phyloP scores from a whole-genome alignment of 2,329 filamentous ascomycete genomes.

The Colletotrichum sp. region DNA sequence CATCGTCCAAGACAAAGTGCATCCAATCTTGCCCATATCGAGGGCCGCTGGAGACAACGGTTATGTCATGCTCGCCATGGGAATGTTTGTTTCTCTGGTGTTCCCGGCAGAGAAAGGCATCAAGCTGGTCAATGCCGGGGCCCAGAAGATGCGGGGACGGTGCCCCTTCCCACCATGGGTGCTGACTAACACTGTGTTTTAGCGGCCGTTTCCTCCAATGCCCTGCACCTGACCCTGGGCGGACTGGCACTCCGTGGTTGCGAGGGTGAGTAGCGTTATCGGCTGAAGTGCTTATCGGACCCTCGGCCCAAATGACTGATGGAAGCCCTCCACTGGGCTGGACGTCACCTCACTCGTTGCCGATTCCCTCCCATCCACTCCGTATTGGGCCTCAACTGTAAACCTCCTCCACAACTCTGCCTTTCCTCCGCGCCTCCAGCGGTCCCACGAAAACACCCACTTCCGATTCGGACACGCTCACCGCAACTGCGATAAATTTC shows the following conservation, averaged over 20 bases:
- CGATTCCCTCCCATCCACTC: neutral
- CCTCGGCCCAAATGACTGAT: constrained; percentile 3
- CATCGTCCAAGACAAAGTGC: neutral
- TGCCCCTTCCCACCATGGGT: neutral
- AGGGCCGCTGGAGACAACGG: neutral
- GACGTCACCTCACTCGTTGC: constrained; percentile 10
- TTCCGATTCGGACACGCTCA: neutral
- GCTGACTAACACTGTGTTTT: neutral
- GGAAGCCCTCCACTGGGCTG: neutral
- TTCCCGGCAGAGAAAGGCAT: neutral
- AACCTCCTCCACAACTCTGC: neutral
- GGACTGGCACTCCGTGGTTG: neutral
- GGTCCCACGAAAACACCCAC: neutral
- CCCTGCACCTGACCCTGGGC: neutral
- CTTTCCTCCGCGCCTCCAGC: neutral
- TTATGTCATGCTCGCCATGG: neutral
- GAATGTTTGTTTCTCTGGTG: neutral
- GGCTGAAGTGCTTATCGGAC: constrained; percentile 6
- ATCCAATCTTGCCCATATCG: neutral
- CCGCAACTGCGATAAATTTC: neutral
- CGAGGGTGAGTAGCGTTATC: neutral
- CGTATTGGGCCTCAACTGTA: neutral
- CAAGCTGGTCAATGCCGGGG: neutral
- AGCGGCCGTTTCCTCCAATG: neutral
- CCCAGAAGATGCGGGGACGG: constrained; percentile 13